These are phyloP conservation scores for Blastobotrys buckinghamii DNA, from an alignment of 1,139 yeast species.

Conservation along the genomic window DNA sequence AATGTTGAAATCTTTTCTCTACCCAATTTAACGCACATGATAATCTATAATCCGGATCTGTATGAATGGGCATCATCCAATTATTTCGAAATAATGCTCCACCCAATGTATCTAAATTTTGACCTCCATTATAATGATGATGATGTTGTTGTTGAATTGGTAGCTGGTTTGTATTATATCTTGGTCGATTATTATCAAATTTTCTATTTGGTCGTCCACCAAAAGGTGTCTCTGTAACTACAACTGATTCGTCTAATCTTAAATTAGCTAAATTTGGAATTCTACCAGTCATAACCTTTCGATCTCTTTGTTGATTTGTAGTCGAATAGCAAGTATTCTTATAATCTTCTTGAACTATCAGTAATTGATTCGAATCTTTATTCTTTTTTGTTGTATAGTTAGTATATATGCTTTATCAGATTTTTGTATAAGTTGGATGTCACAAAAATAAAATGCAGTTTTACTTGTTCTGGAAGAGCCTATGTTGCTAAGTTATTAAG, in stretches of 20 bases:
- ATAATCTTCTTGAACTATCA: too few species aligned
- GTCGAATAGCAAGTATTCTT: too few species aligned
- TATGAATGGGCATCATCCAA: slow-evolving; percentile 6
- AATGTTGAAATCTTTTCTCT: background rate
- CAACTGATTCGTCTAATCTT: slow-evolving; percentile 4
- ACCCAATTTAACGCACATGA: slow-evolving; percentile 3
- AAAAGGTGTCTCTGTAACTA: slow-evolving; percentile 5
- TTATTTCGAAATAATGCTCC: slow-evolving; percentile 4
- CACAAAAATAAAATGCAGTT: too few species aligned
- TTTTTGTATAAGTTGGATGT: too few species aligned
- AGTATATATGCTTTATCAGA: too few species aligned
- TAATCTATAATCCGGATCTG: background rate
- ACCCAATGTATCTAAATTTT: background rate
- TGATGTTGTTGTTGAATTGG: background rate
- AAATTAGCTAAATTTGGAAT: slow-evolving; percentile 8
- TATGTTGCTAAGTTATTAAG: too few species aligned
- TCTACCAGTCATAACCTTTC: background rate
- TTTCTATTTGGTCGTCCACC: background rate
- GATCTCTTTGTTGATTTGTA: too few species aligned
- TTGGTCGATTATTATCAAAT: background rate
- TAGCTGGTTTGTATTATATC: background rate
- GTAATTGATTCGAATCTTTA: too few species aligned
- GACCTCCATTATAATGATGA: background rate
- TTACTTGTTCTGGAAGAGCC: too few species aligned
- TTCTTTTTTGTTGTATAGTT: too few species aligned